Evolutionary conservation across 345 rosid genomes (phyloP).

Genomic region (Viola odorata): DNA sequence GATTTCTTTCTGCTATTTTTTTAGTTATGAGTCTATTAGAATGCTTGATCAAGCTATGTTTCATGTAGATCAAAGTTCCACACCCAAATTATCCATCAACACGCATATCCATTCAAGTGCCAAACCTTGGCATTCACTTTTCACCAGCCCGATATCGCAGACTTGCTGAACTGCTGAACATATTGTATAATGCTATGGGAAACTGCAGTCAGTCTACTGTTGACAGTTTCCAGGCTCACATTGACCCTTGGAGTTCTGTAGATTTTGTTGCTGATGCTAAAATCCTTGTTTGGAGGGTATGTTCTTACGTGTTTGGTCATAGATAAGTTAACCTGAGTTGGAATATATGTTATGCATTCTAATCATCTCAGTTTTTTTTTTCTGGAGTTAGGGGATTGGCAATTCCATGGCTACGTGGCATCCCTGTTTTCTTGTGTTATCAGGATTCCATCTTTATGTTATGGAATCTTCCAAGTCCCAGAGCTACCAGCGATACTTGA

Average conservation of each 20-base stretch:
- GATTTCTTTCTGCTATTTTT: slow-evolving; percentile 2
- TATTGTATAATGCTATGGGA: slow-evolving; percentile 50
- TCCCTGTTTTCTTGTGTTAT: slow-evolving; percentile 76
- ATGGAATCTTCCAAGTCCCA: slow-evolving; percentile 77
- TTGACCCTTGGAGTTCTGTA: slow-evolving; percentile 59
- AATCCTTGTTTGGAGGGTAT: slow-evolving; percentile 95
- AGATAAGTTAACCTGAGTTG: slow-evolving; percentile 15
- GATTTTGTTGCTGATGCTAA: slow-evolving; percentile 70
- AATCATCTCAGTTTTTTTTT: slow-evolving; percentile 4
- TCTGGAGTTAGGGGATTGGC: slow-evolving; percentile 76
- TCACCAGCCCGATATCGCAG: slow-evolving; percentile 77
- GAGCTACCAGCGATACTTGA: slow-evolving; percentile 74
- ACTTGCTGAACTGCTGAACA: slow-evolving; percentile 64
- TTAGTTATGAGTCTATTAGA: neutral
- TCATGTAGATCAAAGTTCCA: slow-evolving; percentile 71
- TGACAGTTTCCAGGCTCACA: slow-evolving; percentile 53
- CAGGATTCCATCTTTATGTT: slow-evolving; percentile 79
- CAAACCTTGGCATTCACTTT: slow-evolving; percentile 90
- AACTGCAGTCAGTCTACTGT: slow-evolving; percentile 55
- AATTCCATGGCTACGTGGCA: slow-evolving; percentile 94
- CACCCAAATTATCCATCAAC: slow-evolving; percentile 87
- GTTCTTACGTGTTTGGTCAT: slow-evolving; percentile 5
- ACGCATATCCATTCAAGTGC: slow-evolving; percentile 88
- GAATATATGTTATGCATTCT: slow-evolving; percentile 21
- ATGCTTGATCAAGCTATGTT: slow-evolving; percentile 11